These are phyloP conservation scores for Trametes polyzona DNA, from an alignment of 1,284 basidiomycete genomes.

Conservation along the genomic window DNA sequence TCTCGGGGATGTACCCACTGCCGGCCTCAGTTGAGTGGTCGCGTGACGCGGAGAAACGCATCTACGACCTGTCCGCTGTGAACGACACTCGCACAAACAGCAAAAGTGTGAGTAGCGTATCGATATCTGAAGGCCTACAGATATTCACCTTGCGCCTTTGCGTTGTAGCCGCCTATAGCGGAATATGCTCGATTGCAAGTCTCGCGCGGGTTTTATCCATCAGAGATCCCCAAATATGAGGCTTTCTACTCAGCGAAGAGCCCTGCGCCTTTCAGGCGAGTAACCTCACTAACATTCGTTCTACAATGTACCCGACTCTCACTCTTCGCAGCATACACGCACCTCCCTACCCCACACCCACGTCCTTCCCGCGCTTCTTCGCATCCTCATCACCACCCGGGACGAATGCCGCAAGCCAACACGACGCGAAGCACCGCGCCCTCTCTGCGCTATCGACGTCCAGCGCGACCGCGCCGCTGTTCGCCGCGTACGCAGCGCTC, in stretches of 20 bases:
- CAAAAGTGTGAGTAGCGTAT: not conserved
- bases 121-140: too few relatives aligned
- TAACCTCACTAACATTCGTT: not conserved
- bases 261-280: constrained; percentile 28
- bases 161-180: not conserved
- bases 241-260: constrained; percentile 33
- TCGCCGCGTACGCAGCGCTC: constrained; percentile 34
- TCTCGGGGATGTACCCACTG: constrained; percentile 59
- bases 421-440: constrained; percentile 15
- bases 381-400: constrained; percentile 15
- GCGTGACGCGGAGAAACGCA: constrained; percentile 35
- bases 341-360: constrained; percentile 32
- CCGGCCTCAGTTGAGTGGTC: constrained; percentile 27
- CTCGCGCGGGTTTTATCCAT: constrained; percentile 54
- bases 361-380: constrained; percentile 36
- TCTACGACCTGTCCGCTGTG: constrained; percentile 51
- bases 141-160: too few relatives aligned
- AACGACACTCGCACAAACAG: constrained; percentile 12
- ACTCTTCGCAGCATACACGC: constrained; percentile 31
- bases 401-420: not conserved
- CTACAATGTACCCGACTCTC: not conserved
- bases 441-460: constrained; percentile 34
- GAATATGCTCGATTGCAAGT: constrained; percentile 50
- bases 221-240: constrained; percentile 42
- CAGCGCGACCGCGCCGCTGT: constrained; percentile 26